Conservation (phyloP, 139 green algal genomes). For the Asterochloris erici region DNA sequence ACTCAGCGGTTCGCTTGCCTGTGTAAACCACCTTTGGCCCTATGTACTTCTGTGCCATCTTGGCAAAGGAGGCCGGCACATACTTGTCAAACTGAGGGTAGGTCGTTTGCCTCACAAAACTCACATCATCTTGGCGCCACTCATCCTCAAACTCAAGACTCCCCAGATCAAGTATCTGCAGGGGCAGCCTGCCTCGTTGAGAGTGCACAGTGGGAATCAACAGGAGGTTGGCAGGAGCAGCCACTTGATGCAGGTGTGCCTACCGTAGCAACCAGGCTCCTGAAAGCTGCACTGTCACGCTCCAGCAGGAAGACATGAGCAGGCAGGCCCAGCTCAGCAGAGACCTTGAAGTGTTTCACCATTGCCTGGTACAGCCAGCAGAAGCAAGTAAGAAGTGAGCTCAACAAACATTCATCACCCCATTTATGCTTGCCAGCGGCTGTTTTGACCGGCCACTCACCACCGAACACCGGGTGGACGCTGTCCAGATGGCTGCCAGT, state of each 20-base stretch:
- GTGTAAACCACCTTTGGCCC: conserved; percentile 3
- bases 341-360: conserved; percentile 1
- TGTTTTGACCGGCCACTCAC: too few species aligned
- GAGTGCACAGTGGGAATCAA: background rate
- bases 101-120: background rate
- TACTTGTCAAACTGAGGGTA: conserved; percentile 8
- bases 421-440: too few species aligned
- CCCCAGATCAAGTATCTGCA: conserved; percentile 7
- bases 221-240: background rate
- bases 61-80: background rate
- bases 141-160: conserved; percentile 16
- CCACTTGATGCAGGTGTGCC: background rate
- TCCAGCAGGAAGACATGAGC: background rate
- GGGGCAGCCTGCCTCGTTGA: background rate
- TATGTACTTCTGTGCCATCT: conserved; percentile 5
- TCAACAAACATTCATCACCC: too few species aligned
- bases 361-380: too few species aligned
- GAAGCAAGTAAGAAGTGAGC: too few species aligned
- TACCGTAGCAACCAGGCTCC: background rate
- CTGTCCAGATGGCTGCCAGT: too few species aligned
- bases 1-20: too few species aligned
- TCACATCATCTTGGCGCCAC: background rate
- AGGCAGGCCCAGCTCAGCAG: background rate
- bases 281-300: background rate
- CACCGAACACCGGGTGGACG: too few species aligned